These are phyloP conservation scores for Tetrapisispora taiwanensis DNA, from an alignment of 805 yeast species.

Conservation along the genomic window DNA sequence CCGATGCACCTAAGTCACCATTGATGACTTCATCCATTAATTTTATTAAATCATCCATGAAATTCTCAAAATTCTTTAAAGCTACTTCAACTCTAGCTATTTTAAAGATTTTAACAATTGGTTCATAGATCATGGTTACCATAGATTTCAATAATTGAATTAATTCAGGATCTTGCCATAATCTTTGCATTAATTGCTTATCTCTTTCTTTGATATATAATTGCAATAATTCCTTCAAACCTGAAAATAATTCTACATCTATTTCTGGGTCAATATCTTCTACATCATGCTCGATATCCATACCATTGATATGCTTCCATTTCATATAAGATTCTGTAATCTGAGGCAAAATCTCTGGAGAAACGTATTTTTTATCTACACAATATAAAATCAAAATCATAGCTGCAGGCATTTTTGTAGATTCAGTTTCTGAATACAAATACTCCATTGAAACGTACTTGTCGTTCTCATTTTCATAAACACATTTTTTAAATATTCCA, in stretches of 20 bases:
- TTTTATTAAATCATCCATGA: conserved; percentile 55
- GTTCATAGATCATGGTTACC: conserved; percentile 62
- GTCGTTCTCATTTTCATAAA: conserved; percentile 18
- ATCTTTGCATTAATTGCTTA: conserved; percentile 58
- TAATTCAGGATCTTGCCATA: conserved; percentile 81
- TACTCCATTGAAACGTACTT: conserved; percentile 4
- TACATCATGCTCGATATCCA: conserved; percentile 1
- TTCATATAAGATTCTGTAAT: conserved; percentile 22
- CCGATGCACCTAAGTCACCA: conserved; percentile 35
- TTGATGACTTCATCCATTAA: conserved; percentile 46
- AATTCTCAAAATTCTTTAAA: conserved; percentile 50
- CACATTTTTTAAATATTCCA: conserved; percentile 23
- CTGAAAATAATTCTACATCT: conserved; percentile 38
- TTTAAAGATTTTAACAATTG: conserved; percentile 58
- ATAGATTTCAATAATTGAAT: conserved; percentile 66
- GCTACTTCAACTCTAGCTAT: conserved; percentile 57
- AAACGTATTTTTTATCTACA: conserved; percentile 11
- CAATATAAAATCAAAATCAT: conserved; percentile 19
- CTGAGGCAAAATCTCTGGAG: conserved; percentile 18
- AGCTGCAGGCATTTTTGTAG: conserved; percentile 21
- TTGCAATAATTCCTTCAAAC: conserved; percentile 52
- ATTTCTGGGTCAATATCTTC: conserved; percentile 2
- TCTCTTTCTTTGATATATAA: conserved; percentile 61
- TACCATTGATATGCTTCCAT: conserved; percentile 17
- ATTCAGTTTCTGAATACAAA: conserved; percentile 26